These are phyloP conservation scores for Akebia trifoliata DNA, from an alignment of 164 flowering plant genomes.

Conservation along the genomic window DNA sequence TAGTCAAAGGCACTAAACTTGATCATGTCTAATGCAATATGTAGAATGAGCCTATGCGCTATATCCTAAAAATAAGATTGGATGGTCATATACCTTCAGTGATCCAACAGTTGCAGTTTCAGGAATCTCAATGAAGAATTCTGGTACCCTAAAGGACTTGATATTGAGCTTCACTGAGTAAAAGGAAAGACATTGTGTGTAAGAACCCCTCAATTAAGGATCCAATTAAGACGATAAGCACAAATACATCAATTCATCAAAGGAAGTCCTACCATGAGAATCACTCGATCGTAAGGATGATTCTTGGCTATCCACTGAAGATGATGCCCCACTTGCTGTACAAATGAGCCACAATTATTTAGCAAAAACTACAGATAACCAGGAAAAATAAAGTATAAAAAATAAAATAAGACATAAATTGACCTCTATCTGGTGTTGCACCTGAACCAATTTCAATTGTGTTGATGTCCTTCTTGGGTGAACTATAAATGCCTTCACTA, in stretches of 20 bases:
- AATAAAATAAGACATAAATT: conserved; percentile 8
- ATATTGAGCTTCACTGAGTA: conserved; percentile 90
- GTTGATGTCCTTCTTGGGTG: conserved; percentile 28
- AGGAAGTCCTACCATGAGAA: conserved; percentile 60
- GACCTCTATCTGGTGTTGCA: conserved; percentile 38
- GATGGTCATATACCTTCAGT: conserved; percentile 78
- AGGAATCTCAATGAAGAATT: conserved; percentile 86
- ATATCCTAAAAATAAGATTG: neutral
- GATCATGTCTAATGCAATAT: no score
- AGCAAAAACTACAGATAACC: no score
- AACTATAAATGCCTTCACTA: conserved; percentile 30
- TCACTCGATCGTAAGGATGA: conserved; percentile 45
- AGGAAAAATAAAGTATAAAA: no score
- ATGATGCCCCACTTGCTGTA: conserved; percentile 42
- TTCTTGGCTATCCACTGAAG: conserved; percentile 38
- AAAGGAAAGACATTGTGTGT: conserved; percentile 24
- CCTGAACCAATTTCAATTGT: conserved; percentile 26
- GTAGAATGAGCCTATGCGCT: neutral
- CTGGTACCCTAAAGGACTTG: conserved; percentile 92
- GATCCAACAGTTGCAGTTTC: conserved; percentile 92
- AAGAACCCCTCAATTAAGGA: conserved; percentile 23
- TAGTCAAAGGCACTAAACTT: no score
- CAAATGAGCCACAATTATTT: neutral
- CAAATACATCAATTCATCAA: conserved; percentile 12
- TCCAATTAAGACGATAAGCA: conserved; percentile 17